Percentiles rank a stretch among this genome's conserved stretches.
Conservation (phyloP, 768 basidiomycete species). For the Termitomyces sp. region DNA sequence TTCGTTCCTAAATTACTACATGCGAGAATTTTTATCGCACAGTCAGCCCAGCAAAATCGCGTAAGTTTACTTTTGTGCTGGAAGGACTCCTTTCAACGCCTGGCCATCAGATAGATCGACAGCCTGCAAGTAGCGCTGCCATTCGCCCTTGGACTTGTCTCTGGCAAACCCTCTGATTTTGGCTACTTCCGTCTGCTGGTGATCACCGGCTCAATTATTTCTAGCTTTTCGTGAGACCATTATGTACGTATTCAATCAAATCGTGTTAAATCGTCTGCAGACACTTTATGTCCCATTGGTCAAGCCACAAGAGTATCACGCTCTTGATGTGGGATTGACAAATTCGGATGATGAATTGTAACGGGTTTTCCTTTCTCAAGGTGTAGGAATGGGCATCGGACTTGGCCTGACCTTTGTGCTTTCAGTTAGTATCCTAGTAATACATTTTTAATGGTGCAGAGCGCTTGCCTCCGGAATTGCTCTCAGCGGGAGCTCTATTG, state of each 20-base stretch:
- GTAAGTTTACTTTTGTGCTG: background rate
- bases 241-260: background rate
- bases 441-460: constrained; percentile 35
- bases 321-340: background rate
- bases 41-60: constrained; percentile 10
- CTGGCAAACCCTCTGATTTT: constrained; percentile 16
- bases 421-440: constrained; percentile 32
- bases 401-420: constrained; percentile 34
- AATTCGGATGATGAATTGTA: background rate
- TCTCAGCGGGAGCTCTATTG: constrained; percentile 27
- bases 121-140: constrained; percentile 19
- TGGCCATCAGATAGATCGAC: constrained; percentile 16
- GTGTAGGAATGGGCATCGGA: constrained; percentile 29
- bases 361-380: constrained; percentile 19
- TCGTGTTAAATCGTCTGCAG: constrained; percentile 6
- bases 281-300: constrained; percentile 34
- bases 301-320: constrained; percentile 28
- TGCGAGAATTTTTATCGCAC: constrained; percentile 2
- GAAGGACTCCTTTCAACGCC: background rate
- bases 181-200: constrained; percentile 13
- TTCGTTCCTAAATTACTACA: constrained; percentile 7
- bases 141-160: constrained; percentile 13
- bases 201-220: constrained; percentile 12
- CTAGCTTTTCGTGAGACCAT: constrained; percentile 12
- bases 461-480: constrained; percentile 39